Conservation (phyloP, 176 grass and related monocot species). For the Ensete glaucum region DNA sequence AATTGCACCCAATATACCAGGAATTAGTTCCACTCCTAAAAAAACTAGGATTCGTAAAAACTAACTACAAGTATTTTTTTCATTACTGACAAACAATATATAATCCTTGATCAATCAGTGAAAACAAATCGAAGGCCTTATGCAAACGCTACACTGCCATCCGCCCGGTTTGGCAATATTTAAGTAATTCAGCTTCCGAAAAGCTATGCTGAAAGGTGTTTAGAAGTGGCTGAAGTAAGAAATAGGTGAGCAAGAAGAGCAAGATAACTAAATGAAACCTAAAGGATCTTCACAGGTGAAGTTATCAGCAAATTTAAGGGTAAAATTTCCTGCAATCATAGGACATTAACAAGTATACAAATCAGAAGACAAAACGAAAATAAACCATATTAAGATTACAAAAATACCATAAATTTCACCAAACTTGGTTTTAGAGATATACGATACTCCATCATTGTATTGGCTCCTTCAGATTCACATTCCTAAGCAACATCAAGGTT, state of each 20-base stretch:
- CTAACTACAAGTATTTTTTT: neutral
- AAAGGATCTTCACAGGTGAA: conserved; percentile 81
- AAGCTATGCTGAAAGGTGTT: neutral
- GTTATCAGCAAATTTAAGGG: conserved; percentile 74
- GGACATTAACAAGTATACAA: conserved; percentile 9
- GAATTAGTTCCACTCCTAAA: neutral
- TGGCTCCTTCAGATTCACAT: conserved; percentile 62
- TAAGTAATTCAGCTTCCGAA: neutral
- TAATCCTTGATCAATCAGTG: conserved; percentile 69
- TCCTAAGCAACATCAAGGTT: conserved; percentile 27
- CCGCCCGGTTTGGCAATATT: conserved; percentile 34
- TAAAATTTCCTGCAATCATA: conserved; percentile 43
- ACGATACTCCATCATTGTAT: conserved; percentile 65
- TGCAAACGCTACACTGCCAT: conserved; percentile 57
- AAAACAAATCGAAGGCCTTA: conserved; percentile 93
- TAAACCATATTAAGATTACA: neutral
- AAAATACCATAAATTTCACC: conserved; percentile 53
- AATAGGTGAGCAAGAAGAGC: too few species aligned
- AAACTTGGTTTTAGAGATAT: conserved; percentile 44
- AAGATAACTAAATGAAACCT: neutral
- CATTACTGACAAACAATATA: conserved; percentile 74
- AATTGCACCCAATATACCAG: neutral
- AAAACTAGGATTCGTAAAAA: neutral
- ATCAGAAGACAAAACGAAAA: neutral
- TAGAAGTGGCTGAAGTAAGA: neutral